Conservation (phyloP, 1,284 basidiomycete species). For the Fistulina hepatica region DNA sequence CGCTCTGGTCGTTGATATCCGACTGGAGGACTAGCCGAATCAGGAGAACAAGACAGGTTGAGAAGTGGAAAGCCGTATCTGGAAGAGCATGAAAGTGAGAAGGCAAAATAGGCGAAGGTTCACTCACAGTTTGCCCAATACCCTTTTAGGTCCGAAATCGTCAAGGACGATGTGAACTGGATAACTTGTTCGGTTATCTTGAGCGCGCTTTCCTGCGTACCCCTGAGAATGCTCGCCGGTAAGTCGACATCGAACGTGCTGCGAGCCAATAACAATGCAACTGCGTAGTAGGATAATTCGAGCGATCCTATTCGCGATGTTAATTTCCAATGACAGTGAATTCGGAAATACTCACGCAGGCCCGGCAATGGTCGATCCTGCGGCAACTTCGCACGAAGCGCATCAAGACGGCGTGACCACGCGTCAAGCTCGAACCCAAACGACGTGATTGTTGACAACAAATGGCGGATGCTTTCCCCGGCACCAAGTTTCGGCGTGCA, state of each 20-base stretch:
- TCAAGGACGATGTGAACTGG: slow-evolving; percentile 11
- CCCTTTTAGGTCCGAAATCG: slow-evolving; percentile 12
- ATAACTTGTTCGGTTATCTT: slow-evolving; percentile 13
- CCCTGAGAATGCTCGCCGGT: slow-evolving; percentile 9
- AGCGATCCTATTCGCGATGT: slow-evolving; percentile 15
- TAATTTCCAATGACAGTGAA: too few species aligned
- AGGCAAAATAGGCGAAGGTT: not conserved
- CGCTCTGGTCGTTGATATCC: slow-evolving; percentile 12
- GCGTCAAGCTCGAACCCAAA: slow-evolving; percentile 15
- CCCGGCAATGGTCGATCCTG: too few species aligned
- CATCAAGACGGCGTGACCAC: slow-evolving; percentile 14
- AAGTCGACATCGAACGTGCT: slow-evolving; percentile 12
- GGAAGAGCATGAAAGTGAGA: not conserved
- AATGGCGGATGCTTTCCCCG: slow-evolving; percentile 8
- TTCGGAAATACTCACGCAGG: too few species aligned
- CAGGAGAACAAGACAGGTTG: slow-evolving; percentile 14
- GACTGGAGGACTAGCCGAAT: slow-evolving; percentile 13
- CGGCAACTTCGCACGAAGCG: too few species aligned
- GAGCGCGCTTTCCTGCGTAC: slow-evolving; percentile 12
- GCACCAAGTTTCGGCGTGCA: too few species aligned
- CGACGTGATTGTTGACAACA: slow-evolving; percentile 10
- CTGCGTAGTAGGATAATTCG: slow-evolving; percentile 14
- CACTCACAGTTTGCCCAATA: slow-evolving; percentile 13
- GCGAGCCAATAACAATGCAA: slow-evolving; percentile 14
- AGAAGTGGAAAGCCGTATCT: slow-evolving; percentile 16